Base-by-base conservation (phyloP, 2,329 filamentous ascomycete genomes). In the Neopestalotiopsis sp. region DNA sequence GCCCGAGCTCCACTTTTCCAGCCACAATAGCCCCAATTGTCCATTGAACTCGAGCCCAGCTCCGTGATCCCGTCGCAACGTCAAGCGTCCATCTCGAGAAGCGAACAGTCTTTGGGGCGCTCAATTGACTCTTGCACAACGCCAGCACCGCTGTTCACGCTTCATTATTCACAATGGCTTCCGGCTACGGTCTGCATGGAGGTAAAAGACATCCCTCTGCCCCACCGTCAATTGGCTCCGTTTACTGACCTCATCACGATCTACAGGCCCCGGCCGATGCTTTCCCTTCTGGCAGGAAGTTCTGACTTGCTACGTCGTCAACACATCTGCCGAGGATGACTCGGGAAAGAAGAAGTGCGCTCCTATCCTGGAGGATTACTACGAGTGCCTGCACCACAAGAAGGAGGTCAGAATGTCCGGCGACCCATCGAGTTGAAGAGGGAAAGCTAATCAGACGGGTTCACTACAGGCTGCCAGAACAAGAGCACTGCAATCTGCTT, bases 251-350 rank as follows among this genome's bases (percentile, higher is more conserved):
- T 67, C 71, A 72, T 74, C 68, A 66, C 68, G 65, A 61, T 56
- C 67, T 62, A 70, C 75, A 90, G 88, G 88, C 77, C 87, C 88
- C 71, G 85, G 85, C 75, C 93, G 95, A 83, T 99, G 96, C 90
- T 98, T 97, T 87, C 94, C 95, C 80, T 99, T 98, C 90, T 99
- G 96, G 96, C 96, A 99, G 85, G 96, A 99, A 84, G 91, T 98
- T 74, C 92, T 99, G 80, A 94, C 94, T 77, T 99, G 96, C 90
- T 99, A 99, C 82, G 94, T 98, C 71, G 91, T 97, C 79, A 98
- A 98, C 86, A 94, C 94, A 68, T 89, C 88, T 73, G 86, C 92
- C 73, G 92, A 95, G 68, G 92, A 95, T 78, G 87, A 90, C 74
- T 89, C 90, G 17, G 94, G 94, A 75, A 96, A 95, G 86, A 92